phyloP scores from a whole-genome alignment of 2,329 filamentous ascomycete species.

The Cryphonectria radicalis region DNA sequence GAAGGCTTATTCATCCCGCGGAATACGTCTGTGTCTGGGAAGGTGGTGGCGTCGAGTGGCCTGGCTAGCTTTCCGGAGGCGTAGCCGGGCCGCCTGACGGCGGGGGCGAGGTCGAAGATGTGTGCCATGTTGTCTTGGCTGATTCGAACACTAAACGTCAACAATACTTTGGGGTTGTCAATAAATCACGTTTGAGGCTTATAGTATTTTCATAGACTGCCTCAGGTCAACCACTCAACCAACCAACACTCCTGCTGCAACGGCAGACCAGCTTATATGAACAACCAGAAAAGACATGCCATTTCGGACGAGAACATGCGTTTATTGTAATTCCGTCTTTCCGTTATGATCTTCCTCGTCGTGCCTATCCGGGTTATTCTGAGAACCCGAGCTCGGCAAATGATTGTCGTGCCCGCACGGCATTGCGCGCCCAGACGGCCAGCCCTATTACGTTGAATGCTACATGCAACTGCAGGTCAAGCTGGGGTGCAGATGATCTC shows the following conservation, averaged over 20 bases:
- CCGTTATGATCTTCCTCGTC: neutral
- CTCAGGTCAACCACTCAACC: neutral
- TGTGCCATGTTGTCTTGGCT: constrained; percentile 38
- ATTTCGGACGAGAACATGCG: neutral
- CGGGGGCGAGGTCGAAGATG: constrained; percentile 41
- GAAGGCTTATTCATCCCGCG: constrained; percentile 44
- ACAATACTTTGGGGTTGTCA: neutral
- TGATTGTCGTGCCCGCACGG: neutral
- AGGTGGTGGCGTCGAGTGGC: constrained; percentile 37
- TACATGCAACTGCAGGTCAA: neutral
- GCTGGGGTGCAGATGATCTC: constrained; percentile 4
- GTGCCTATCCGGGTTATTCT: neutral
- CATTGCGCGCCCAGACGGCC: neutral
- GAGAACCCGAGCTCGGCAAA: constrained; percentile 6
- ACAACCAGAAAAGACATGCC: neutral
- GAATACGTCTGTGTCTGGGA: constrained; percentile 41
- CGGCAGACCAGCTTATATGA: neutral
- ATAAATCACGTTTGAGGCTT: neutral
- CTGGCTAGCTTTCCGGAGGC: constrained; percentile 37
- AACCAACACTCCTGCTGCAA: neutral
- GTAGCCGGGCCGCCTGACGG: constrained; percentile 37
- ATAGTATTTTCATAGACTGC: neutral
- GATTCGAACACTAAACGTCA: neutral
- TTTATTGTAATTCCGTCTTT: neutral
- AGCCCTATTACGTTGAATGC: neutral